phyloP scores from a whole-genome alignment of 2,329 filamentous ascomycete species.

The Scopulariopsis brevicaulis region DNA sequence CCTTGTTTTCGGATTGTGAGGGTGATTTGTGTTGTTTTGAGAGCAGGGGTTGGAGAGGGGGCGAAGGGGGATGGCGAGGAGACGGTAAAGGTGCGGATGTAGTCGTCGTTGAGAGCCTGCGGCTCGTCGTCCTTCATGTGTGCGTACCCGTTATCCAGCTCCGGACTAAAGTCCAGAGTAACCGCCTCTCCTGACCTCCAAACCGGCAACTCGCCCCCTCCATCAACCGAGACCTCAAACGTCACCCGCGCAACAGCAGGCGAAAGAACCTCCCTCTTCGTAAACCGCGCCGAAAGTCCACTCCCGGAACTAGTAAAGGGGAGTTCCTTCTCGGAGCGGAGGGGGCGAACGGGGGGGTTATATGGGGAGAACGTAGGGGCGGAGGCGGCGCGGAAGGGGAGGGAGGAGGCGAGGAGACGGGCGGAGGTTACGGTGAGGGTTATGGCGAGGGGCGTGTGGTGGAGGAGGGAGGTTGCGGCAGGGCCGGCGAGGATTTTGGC shows the following conservation, averaged over 20 bases:
- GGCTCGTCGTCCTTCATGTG: conserved; percentile 82
- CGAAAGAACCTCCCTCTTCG: conserved; percentile 48
- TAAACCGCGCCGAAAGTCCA: conserved; percentile 37
- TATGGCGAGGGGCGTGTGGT: conserved; percentile 62
- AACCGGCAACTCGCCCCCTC: conserved; percentile 8
- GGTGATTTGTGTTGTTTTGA: conserved; percentile 40
- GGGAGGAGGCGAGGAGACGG: conserved; percentile 49
- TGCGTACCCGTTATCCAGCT: conserved; percentile 61
- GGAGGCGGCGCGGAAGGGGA: conserved; percentile 54
- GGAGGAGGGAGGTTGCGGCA: conserved; percentile 50
- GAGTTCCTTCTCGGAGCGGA: conserved; percentile 43
- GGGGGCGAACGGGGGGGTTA: conserved; percentile 60
- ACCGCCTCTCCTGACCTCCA: conserved; percentile 64
- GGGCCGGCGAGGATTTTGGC: conserved; percentile 55
- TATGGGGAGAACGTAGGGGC: conserved; percentile 56
- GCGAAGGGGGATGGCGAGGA: conserved; percentile 54
- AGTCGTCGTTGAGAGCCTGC: conserved; percentile 72
- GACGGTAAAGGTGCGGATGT: conserved; percentile 72
- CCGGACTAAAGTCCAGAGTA: conserved; percentile 53
- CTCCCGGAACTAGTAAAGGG: background rate
- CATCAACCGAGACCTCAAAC: conserved; percentile 23
- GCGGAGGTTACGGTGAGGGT: conserved; percentile 51
- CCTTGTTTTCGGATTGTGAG: conserved; percentile 64
- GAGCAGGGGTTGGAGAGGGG: conserved; percentile 23
- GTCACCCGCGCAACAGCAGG: conserved; percentile 56